Evolutionary conservation across 1,284 basidiomycete genomes (phyloP).

Genomic region (Fomitopsis schrenkii): DNA sequence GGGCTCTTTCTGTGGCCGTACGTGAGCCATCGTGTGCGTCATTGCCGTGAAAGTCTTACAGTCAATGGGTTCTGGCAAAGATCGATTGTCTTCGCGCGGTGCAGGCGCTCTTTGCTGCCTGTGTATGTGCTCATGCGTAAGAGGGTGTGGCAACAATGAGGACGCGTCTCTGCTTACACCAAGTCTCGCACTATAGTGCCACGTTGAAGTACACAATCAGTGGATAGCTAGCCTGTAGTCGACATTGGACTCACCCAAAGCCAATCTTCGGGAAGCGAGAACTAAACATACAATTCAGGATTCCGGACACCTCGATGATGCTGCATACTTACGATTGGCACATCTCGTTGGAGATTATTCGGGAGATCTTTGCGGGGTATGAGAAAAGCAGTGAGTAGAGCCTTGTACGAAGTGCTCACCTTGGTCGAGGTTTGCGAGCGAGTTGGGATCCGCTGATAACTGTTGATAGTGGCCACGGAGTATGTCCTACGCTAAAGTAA

Average conservation of each 20-base stretch:
- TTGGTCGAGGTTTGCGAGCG: constrained; percentile 94
- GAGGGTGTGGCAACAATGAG: constrained; percentile 9
- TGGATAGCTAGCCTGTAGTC: not conserved
- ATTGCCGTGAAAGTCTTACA: constrained; percentile 38
- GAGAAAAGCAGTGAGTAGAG: not conserved
- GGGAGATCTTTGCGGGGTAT: constrained; percentile 64
- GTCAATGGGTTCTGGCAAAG: constrained; percentile 92
- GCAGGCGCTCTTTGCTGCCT: constrained; percentile 78
- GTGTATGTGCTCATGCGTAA: constrained; percentile 3
- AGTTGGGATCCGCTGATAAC: constrained; percentile 90
- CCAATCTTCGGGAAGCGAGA: constrained; percentile 87
- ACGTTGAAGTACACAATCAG: not conserved
- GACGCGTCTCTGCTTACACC: constrained; percentile 55
- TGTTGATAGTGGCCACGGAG: constrained; percentile 91
- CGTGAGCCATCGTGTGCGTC: not conserved
- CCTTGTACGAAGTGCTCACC: constrained; percentile 34
- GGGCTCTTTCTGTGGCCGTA: constrained; percentile 78
- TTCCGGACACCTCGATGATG: not conserved
- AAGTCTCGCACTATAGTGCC: constrained; percentile 69
- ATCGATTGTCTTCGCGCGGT: constrained; percentile 87
- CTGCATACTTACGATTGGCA: constrained; percentile 73
- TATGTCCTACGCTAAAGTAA: constrained; percentile 59
- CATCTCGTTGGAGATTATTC: constrained; percentile 84
- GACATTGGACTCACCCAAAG: constrained; percentile 65
- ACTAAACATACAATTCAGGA: constrained; percentile 39